Percentiles rank a stretch among this genome's conserved stretches.
Evolutionary conservation across 1,139 yeast genomes (phyloP).

Genomic region (Saccharomyces uvarum): DNA sequence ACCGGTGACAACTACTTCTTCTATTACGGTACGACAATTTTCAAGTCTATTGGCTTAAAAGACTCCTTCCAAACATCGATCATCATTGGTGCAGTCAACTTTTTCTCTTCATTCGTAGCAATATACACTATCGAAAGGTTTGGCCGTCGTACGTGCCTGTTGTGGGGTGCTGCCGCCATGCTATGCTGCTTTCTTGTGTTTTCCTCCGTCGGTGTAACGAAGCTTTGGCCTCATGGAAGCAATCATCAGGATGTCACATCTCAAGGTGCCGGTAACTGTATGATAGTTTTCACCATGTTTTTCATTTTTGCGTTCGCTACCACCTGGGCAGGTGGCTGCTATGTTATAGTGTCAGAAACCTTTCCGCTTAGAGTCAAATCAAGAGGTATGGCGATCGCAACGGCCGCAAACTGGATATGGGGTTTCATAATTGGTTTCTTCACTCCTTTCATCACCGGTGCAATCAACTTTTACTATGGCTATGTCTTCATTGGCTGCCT

Average conservation of each 20-base stretch:
- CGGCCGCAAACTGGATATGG: constrained; percentile 63
- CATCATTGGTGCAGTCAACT: constrained; percentile 62
- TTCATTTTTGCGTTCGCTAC: constrained; percentile 54
- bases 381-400: constrained; percentile 43
- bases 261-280: constrained; percentile 24
- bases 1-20: constrained; percentile 68
- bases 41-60: constrained; percentile 57
- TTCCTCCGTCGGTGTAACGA: constrained; percentile 21
- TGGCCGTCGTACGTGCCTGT: constrained; percentile 56
- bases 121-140: constrained; percentile 52
- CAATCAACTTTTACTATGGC: constrained; percentile 42
- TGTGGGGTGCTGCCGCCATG: constrained; percentile 56
- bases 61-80: constrained; percentile 66
- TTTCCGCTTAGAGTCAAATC: constrained; percentile 51
- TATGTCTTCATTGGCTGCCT: constrained; percentile 65
- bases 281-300: constrained; percentile 66
- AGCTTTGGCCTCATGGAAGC: neutral
- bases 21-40: constrained; percentile 63
- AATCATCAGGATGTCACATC: neutral
- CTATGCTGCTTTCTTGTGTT: constrained; percentile 50
- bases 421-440: constrained; percentile 67
- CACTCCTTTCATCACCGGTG: constrained; percentile 58
- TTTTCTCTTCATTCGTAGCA: constrained; percentile 58
- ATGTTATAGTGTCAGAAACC: constrained; percentile 59
- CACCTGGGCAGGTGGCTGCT: constrained; percentile 46